These are phyloP conservation scores for Rhizophagus sp. DNA, from an alignment of 192 early-diverging fungal genomes.

Conservation along the genomic window DNA sequence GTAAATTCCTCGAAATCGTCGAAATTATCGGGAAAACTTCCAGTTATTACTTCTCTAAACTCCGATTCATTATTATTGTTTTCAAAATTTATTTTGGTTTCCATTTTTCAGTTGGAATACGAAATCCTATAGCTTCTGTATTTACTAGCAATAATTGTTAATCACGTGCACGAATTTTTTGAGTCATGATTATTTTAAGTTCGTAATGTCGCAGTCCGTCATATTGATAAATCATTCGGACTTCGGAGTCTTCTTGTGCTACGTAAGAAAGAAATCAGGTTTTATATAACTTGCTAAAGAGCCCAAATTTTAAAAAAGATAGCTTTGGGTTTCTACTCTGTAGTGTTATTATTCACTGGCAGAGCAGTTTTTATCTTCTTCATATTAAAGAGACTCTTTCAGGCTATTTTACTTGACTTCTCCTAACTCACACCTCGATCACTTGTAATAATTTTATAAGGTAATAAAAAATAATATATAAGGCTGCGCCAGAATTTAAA, in stretches of 20 bases:
- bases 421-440: neutral
- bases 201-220: neutral
- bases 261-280: neutral
- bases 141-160: too few relatives aligned
- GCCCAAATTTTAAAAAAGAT: neutral
- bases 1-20: neutral
- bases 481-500: neutral
- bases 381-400: neutral
- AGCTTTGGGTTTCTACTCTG: neutral
- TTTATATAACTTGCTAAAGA: neutral
- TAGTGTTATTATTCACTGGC: neutral
- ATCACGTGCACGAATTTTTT: too few relatives aligned
- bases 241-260: neutral
- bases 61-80: neutral
- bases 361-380: neutral
- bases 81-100: neutral
- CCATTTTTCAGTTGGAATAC: too few relatives aligned
- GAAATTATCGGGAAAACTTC: neutral
- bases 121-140: too few relatives aligned
- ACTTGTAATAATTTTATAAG: neutral
- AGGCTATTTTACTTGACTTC: neutral
- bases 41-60: neutral
- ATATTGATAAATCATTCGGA: neutral
- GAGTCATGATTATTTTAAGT: too few relatives aligned
- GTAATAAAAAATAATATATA: neutral